Conservation (phyloP, 2,329 filamentous ascomycete species). For the Fusarium mundagurra region DNA sequence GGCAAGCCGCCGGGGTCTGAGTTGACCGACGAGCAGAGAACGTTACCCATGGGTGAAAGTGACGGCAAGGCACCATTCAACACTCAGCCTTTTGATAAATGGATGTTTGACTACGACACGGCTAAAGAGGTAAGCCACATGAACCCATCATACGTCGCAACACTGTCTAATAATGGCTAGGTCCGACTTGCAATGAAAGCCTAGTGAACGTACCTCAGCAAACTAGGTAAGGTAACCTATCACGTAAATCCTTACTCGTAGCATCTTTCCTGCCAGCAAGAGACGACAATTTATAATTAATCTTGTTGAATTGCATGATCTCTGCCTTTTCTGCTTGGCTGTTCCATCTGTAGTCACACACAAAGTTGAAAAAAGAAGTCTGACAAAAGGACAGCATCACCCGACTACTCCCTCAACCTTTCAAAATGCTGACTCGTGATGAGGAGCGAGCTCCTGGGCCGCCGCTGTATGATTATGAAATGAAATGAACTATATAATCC, state of each 20-base stretch:
- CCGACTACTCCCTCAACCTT: accelerated
- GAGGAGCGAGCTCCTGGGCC: accelerated
- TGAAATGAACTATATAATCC: accelerated
- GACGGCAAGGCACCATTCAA: neutral
- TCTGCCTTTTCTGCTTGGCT: accelerated
- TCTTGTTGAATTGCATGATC: accelerated
- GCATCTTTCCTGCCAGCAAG: accelerated
- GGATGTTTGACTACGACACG: neutral
- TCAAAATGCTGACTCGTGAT: neutral
- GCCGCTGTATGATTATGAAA: accelerated
- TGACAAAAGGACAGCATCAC: accelerated
- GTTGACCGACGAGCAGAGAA: neutral
- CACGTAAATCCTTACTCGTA: neutral
- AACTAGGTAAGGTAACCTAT: neutral
- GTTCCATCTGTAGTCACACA: neutral
- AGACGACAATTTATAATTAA: accelerated
- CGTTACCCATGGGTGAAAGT: neutral
- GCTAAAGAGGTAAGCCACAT: neutral
- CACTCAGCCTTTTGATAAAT: neutral
- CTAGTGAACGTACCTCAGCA: accelerated
- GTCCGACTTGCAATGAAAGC: neutral
- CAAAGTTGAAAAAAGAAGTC: neutral
- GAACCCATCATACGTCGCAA: accelerated
- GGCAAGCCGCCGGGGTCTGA: neutral
- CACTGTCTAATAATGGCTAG: neutral